Conservation (phyloP, 2,329 filamentous ascomycete species). For the Chaetomiaceae sp. region DNA sequence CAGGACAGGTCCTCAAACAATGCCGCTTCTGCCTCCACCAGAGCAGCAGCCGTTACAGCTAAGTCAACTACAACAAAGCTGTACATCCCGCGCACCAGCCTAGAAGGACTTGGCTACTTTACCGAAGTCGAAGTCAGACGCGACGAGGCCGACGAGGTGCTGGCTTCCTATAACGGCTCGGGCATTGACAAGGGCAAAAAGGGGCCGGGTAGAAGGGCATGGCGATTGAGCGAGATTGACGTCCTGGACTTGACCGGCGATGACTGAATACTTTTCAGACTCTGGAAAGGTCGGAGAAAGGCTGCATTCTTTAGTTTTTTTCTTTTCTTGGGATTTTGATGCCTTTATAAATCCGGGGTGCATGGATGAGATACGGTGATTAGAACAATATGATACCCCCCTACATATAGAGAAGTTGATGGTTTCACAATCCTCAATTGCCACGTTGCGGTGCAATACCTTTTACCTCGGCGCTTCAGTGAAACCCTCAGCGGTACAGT, state of each 20-base stretch:
- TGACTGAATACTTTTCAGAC: slow-evolving; percentile 12
- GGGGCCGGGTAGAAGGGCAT: slow-evolving; percentile 8
- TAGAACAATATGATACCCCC: no score
- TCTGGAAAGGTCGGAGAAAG: background rate
- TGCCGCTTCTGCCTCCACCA: background rate
- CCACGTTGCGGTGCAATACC: no score
- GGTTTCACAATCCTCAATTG: no score
- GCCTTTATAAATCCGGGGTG: no score
- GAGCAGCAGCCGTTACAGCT: background rate
- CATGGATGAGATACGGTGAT: no score
- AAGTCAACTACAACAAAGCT: slow-evolving; percentile 22
- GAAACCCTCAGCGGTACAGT: no score
- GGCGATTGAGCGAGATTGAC: slow-evolving; percentile 24
- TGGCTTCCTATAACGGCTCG: slow-evolving; percentile 3
- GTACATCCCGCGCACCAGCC: slow-evolving; percentile 27
- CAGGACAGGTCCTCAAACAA: background rate
- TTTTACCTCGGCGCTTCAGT: no score
- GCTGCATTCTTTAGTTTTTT: no score
- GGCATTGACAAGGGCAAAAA: background rate
- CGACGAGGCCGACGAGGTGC: slow-evolving; percentile 22
- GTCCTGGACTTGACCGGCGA: slow-evolving; percentile 28
- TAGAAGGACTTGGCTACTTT: slow-evolving; percentile 27
- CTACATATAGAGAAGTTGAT: no score
- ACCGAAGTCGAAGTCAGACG: slow-evolving; percentile 26
- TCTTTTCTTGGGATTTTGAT: no score